Conservation (phyloP, 2,329 filamentous ascomycete genomes). For the Arthroderma sp. region DNA sequence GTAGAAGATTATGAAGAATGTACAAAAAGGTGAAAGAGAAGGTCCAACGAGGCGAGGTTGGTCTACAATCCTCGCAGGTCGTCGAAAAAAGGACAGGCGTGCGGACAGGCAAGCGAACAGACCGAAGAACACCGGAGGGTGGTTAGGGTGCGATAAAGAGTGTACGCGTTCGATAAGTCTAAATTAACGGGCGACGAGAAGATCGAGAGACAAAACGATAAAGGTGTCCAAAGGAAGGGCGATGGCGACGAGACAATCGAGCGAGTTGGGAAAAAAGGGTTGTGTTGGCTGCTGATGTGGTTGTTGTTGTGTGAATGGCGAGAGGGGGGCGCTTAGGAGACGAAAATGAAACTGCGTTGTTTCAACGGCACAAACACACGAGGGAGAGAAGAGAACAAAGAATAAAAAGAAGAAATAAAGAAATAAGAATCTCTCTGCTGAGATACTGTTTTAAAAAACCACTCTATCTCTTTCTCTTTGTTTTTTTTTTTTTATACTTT, state of each 20-base stretch:
- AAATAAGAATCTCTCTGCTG: too few relatives aligned
- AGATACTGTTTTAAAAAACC: too few relatives aligned
- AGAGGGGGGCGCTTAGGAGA: conserved; percentile 6
- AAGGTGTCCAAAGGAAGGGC: background rate
- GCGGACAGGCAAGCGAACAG: background rate
- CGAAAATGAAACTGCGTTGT: conserved; percentile 6
- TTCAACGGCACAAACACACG: too few relatives aligned
- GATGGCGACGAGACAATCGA: background rate
- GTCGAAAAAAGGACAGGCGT: background rate
- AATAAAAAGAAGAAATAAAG: too few relatives aligned
- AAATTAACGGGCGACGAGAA: background rate
- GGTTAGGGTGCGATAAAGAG: background rate
- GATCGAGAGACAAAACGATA: background rate
- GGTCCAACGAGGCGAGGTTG: background rate
- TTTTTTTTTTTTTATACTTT: too few relatives aligned
- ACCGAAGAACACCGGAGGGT: background rate
- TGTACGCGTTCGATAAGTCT: background rate
- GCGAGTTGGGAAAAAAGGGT: background rate
- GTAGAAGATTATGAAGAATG: background rate
- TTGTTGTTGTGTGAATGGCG: conserved; percentile 3
- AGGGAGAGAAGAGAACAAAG: too few relatives aligned
- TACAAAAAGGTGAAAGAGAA: conserved; percentile 13
- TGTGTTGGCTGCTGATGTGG: background rate
- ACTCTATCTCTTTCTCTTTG: too few relatives aligned
- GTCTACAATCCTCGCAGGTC: background rate